These are phyloP conservation scores for Acorus calamus DNA, from an alignment of 106 monocot genomes.

Conservation along the genomic window DNA sequence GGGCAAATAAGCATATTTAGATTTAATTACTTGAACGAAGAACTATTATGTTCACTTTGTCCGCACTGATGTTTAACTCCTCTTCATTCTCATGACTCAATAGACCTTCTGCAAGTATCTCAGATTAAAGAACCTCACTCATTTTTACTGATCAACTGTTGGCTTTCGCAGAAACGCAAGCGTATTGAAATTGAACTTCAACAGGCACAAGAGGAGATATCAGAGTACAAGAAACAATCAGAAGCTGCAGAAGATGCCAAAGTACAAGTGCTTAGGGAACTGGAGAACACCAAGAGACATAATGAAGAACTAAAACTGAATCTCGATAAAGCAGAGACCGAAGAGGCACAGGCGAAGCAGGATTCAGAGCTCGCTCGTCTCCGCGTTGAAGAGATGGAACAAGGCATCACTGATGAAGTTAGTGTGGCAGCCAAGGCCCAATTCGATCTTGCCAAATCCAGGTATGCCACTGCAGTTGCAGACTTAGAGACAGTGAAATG, in stretches of 20 bases:
- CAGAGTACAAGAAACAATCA: slow-evolving; percentile 25
- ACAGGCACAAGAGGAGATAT: slow-evolving; percentile 29
- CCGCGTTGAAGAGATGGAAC: slow-evolving; percentile 33
- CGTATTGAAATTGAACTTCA: slow-evolving; percentile 25
- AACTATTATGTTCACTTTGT: no score
- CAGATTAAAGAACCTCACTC: no score
- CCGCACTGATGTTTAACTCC: no score
- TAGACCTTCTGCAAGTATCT: no score
- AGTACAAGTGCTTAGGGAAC: slow-evolving; percentile 27
- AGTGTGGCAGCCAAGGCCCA: slow-evolving; percentile 39
- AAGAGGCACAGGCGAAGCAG: slow-evolving; percentile 41
- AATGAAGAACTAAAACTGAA: slow-evolving; percentile 36
- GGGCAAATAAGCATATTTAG: no score
- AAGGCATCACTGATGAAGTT: slow-evolving; percentile 24
- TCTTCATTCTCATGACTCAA: no score
- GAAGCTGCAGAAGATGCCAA: slow-evolving; percentile 30
- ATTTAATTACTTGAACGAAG: no score
- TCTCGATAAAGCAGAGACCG: slow-evolving; percentile 36
- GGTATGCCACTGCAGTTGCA: slow-evolving; percentile 24
- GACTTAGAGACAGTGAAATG: slow-evolving; percentile 29
- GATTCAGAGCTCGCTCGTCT: slow-evolving; percentile 40
- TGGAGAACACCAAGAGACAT: slow-evolving; percentile 26
- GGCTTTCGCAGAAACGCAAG: slow-evolving; percentile 16
- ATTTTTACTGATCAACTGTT: no score
- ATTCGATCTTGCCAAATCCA: slow-evolving; percentile 26